phyloP scores from a whole-genome alignment of 2,329 filamentous ascomycete species.

The Aspergillus sp. region DNA sequence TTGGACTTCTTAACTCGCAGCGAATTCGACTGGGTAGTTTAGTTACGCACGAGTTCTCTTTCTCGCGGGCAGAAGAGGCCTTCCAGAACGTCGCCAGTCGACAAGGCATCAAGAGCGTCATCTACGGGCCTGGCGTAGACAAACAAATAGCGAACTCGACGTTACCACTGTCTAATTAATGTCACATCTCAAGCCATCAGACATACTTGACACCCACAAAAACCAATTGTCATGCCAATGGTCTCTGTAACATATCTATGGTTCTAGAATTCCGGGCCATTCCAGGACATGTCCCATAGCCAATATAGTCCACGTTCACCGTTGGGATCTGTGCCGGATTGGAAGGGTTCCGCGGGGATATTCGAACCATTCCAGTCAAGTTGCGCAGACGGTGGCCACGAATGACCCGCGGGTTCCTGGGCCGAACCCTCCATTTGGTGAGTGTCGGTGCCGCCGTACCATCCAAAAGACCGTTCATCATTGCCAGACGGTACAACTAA shows the following conservation, averaged over 20 bases:
- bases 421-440: neutral
- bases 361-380: neutral
- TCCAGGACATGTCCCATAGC: slow-evolving; percentile 32
- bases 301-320: slow-evolving; percentile 29
- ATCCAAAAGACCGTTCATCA: neutral
- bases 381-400: neutral
- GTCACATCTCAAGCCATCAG: neutral
- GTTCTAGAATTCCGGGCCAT: slow-evolving; percentile 11
- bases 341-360: neutral
- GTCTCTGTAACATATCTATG: too few relatives aligned
- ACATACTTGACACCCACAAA: too few relatives aligned
- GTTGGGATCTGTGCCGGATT: slow-evolving; percentile 4
- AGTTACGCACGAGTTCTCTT: slow-evolving; percentile 71
- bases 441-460: neutral
- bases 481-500: neutral
- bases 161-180: neutral
- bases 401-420: neutral
- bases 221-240: too few relatives aligned
- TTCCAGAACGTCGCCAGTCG: slow-evolving; percentile 81
- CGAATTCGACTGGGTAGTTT: slow-evolving; percentile 72
- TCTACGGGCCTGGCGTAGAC: slow-evolving; percentile 31
- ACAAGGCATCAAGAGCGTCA: slow-evolving; percentile 51
- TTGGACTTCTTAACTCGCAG: slow-evolving; percentile 65
- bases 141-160: slow-evolving; percentile 14
- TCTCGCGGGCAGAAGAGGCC: slow-evolving; percentile 75